A percentile compares a stretch with the other conserved stretches of the same genome.
phyloP scores from a whole-genome alignment of 2,329 filamentous ascomycete species.

The Fusarium bactridioides region DNA sequence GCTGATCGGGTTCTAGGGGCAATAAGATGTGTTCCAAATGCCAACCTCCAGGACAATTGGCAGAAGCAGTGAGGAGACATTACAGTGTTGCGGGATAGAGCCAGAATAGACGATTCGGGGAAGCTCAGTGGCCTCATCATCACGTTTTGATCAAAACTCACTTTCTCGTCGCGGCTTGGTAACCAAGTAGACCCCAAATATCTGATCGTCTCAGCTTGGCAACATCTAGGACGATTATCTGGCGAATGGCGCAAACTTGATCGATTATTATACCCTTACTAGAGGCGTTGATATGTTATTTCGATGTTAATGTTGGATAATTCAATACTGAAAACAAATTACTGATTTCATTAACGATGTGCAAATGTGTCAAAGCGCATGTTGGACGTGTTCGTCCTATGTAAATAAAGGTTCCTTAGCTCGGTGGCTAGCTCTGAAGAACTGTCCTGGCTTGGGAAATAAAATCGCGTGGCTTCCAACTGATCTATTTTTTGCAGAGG shows the following conservation, averaged over 20 bases:
- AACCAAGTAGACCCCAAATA: not conserved
- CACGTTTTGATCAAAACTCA: not conserved
- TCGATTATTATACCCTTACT: not conserved
- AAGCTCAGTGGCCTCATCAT: not conserved
- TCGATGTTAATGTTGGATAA: not conserved
- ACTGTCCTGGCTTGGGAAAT: not conserved
- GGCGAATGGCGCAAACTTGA: not conserved
- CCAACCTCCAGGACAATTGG: conserved; percentile 31
- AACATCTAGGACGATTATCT: not conserved
- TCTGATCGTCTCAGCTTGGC: not conserved
- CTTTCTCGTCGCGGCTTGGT: not conserved
- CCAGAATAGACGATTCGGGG: not conserved
- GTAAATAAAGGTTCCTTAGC: not conserved
- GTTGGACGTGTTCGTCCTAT: not conserved
- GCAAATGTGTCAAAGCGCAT: not conserved
- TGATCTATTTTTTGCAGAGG: not conserved
- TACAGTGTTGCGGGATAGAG: conserved; percentile 16
- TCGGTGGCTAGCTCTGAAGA: not conserved
- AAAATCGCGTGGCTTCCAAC: not conserved
- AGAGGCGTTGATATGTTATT: not conserved
- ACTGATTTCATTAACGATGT: not conserved
- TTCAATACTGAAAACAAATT: not conserved
- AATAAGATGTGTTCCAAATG: conserved; percentile 33
- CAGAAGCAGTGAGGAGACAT: conserved; percentile 27
- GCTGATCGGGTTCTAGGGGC: conserved; percentile 13